These are phyloP conservation scores for Catharanthus roseus DNA, from an alignment of 257 asterid species.

Conservation along the genomic window DNA sequence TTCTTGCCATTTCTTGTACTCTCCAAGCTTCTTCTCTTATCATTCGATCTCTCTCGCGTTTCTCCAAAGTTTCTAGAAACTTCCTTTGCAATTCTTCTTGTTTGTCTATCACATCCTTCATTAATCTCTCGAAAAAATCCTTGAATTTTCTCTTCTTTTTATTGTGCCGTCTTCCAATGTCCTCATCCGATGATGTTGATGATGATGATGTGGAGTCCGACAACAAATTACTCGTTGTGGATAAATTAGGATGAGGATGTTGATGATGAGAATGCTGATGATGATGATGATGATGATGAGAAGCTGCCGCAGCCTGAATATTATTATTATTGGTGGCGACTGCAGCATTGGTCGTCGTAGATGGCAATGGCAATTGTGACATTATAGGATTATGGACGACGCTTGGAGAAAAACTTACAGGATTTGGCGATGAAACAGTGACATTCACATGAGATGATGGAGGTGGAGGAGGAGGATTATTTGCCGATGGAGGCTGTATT, in stretches of 20 bases:
- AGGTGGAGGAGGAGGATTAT: too few relatives aligned
- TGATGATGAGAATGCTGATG: too few relatives aligned
- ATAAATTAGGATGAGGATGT: conserved; percentile 15
- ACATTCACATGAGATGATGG: neutral
- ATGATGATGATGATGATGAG: conserved; percentile 75
- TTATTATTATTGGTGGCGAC: neutral
- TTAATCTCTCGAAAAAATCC: conserved; percentile 57
- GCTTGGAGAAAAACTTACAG: conserved; percentile 22
- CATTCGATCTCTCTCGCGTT: conserved; percentile 66
- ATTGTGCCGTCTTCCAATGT: conserved; percentile 45
- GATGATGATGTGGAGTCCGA: conserved; percentile 73
- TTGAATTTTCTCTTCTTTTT: conserved; percentile 78
- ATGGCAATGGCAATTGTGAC: conserved; percentile 30
- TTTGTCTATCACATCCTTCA: conserved; percentile 58
- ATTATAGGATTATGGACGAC: conserved; percentile 13
- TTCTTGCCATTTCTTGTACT: conserved; percentile 60
- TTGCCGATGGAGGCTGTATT: neutral
- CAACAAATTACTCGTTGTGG: conserved; percentile 12
- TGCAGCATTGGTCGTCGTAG: conserved; percentile 10
- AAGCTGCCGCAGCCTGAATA: conserved; percentile 17
- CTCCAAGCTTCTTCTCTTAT: conserved; percentile 87
- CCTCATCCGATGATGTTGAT: conserved; percentile 82
- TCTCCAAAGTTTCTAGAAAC: conserved; percentile 68
- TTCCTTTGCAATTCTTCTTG: conserved; percentile 80
- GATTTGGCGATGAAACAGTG: conserved; percentile 55